These are phyloP conservation scores for Termitomyces sp. DNA, from an alignment of 768 basidiomycete species.

Conservation along the genomic window DNA sequence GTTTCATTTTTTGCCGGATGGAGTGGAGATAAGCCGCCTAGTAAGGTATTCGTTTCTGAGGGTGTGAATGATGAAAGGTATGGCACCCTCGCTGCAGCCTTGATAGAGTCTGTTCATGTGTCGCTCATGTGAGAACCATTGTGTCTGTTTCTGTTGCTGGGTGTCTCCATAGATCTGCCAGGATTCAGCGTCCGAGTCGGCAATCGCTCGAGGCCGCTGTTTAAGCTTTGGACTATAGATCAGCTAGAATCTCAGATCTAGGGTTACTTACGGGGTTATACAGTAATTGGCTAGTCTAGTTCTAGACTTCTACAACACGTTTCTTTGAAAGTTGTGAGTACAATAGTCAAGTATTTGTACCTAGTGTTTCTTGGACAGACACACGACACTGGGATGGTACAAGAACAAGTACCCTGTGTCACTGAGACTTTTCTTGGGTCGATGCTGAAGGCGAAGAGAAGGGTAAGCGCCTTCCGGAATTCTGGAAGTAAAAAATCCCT, in stretches of 20 bases:
- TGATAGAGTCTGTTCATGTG: not conserved
- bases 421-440: not conserved
- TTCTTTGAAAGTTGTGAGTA: not conserved
- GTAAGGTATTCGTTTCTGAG: not conserved
- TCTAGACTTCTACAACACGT: conserved; percentile 1
- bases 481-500: conserved; percentile 5
- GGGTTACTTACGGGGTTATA: not conserved
- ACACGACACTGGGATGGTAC: not conserved
- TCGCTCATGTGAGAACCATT: not conserved
- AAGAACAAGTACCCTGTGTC: not conserved
- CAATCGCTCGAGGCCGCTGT: not conserved
- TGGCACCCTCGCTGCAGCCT: not conserved
- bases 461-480: conserved; percentile 2
- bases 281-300: not conserved
- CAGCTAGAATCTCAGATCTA: conserved; percentile 6
- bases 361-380: not conserved
- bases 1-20: not conserved
- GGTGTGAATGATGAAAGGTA: no score
- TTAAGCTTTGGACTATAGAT: conserved; percentile 8
- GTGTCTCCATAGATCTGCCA: not conserved
- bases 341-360: not conserved
- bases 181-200: not conserved
- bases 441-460: not conserved
- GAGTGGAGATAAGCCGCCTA: conserved; percentile 4
- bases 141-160: not conserved